Percentiles rank a stretch among this genome's conserved stretches.
phyloP scores from a whole-genome alignment of 2,329 filamentous ascomycete genomes.

The Elsinoe necatrix region DNA sequence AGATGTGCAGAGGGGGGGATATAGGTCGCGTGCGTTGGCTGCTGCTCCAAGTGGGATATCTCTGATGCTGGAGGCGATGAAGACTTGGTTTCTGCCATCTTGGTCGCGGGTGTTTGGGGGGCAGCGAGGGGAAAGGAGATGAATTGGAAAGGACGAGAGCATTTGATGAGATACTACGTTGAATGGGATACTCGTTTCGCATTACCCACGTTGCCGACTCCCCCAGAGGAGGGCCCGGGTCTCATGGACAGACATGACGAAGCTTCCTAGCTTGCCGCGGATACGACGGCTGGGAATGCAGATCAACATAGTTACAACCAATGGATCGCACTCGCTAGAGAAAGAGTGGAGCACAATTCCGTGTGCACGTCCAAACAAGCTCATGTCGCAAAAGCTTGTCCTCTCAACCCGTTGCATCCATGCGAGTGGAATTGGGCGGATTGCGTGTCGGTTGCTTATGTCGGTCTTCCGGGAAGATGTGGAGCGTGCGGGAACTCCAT shows the following conservation, averaged over 20 bases:
- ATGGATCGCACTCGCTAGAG: neutral
- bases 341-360: neutral
- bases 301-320: neutral
- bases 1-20: slow-evolving; percentile 28
- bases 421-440: neutral
- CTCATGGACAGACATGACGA: neutral
- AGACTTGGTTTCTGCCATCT: neutral
- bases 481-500: slow-evolving; percentile 5
- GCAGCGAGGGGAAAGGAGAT: neutral
- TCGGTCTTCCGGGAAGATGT: neutral
- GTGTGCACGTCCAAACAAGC: neutral
- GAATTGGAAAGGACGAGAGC: neutral
- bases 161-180: neutral
- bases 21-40: slow-evolving; percentile 23
- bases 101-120: neutral
- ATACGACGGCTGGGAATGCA: neutral
- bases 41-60: neutral
- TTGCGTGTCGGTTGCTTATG: neutral
- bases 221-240: neutral
- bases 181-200: neutral
- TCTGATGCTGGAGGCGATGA: neutral
- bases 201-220: neutral
- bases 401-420: neutral
- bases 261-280: neutral
- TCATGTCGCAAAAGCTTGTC: neutral